Evolutionary conservation across 495 filamentous ascomycete genomes (phyloP), one percentile per base, ranked within the genome.

Genomic region (Aspergillus indologenus): DNA sequence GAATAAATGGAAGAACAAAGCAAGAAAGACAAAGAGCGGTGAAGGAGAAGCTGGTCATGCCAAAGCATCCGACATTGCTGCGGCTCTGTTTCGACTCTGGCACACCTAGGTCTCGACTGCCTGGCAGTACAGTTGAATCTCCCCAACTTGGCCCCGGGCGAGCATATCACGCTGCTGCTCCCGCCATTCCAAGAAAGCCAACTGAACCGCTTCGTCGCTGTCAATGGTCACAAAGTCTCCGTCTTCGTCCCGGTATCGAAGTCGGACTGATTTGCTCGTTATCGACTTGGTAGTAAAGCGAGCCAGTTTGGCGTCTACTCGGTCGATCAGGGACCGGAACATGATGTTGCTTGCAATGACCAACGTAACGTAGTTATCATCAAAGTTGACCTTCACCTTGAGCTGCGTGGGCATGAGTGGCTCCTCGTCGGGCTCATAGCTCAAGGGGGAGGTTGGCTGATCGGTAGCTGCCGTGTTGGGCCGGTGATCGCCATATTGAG

Each of bases 241-340:
- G 61, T 96, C 91, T 58, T 96, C 92, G 67, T 98, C 95, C 49
- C 86, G 82, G 72, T 98, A 98, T 57, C 90, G 89, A 47, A 98
- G 73, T 70, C 89, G 88, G 60, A 95, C 81, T 52, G 85, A 85
- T 57, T 90, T 89, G 63, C 80, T 83, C 57, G 85, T 84, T 65
- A 96, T 92, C 17, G 88, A 90, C 61, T 87, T 86, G 63, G 82
- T 87, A 9, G 91, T 92, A 61, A 90, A 88, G 46, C 91, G 83
- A 43, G 86, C 87, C 62, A 98, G 82, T 72, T 98, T 98, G 21
- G 89, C 89, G 71, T 98, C 95, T 66, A 98, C 97, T n/a, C 94
- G 91, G 66, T 98, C 92, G 50, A 91, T 90, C 21, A 98, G 79
- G 26, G 90, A 92, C 50, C 92, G 89, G 74, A 95, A 96, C 47